phyloP scores from a whole-genome alignment of 108 stramenopile genomes.

The Parmales sp. region DNA sequence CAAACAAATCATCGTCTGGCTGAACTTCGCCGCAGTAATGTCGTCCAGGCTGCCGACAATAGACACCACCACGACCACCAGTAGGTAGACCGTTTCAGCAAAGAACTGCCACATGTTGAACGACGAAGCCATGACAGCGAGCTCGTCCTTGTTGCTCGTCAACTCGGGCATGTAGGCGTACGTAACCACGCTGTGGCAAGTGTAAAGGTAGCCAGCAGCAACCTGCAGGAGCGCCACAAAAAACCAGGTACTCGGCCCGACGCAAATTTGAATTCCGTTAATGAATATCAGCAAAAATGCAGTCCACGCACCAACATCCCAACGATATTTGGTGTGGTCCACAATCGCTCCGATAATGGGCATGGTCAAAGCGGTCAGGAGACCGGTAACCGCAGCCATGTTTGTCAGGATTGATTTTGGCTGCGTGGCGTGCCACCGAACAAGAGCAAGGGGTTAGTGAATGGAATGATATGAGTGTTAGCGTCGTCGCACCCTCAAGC shows the following conservation, averaged over 20 bases:
- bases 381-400: conserved; percentile 50
- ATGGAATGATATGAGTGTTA: background rate
- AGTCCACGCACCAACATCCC: background rate
- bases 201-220: conserved; percentile 40
- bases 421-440: background rate
- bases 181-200: conserved; percentile 48
- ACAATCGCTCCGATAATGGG: conserved; percentile 61
- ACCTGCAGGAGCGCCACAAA: conserved; percentile 35
- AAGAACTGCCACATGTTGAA: conserved; percentile 46
- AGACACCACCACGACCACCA: conserved; percentile 35
- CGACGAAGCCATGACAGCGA: conserved; percentile 41
- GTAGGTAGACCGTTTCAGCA: conserved; percentile 20
- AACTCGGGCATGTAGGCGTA: conserved; percentile 70
- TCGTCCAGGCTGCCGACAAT: background rate
- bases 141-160: conserved; percentile 33
- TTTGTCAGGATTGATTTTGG: conserved; percentile 43
- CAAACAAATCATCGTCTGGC: background rate
- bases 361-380: conserved; percentile 35
- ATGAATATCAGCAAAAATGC: conserved; percentile 16
- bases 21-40: background rate
- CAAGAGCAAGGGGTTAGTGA: background rate
- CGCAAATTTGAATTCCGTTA: conserved; percentile 44
- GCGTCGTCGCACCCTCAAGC: background rate
- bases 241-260: conserved; percentile 47
- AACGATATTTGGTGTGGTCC: conserved; percentile 53